phyloP scores from a whole-genome alignment of 441 rosid species.

The Erodium chrysanthum region DNA sequence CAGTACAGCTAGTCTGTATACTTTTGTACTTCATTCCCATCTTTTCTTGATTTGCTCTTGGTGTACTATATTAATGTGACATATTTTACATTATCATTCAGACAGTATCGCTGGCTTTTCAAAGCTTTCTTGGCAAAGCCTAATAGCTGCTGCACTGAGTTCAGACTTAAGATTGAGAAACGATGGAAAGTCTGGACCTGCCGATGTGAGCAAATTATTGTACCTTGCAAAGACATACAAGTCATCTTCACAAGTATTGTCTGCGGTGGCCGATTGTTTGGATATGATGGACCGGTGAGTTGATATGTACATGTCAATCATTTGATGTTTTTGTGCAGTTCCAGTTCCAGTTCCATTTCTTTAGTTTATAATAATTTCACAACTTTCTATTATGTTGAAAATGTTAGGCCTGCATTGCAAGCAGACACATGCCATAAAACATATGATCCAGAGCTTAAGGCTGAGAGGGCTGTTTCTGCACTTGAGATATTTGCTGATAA shows the following conservation, averaged over 20 bases:
- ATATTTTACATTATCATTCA: slow-evolving; percentile 23
- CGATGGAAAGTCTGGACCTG: slow-evolving; percentile 25
- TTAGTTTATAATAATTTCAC: neutral
- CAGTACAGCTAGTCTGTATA: slow-evolving; percentile 10
- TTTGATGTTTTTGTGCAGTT: slow-evolving; percentile 6
- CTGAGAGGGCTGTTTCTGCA: slow-evolving; percentile 37
- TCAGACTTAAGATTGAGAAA: slow-evolving; percentile 32
- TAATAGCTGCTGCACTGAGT: slow-evolving; percentile 61
- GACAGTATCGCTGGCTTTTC: slow-evolving; percentile 42
- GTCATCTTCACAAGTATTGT: slow-evolving; percentile 57
- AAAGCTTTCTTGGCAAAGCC: slow-evolving; percentile 56
- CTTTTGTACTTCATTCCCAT: neutral
- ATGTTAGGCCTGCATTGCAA: slow-evolving; percentile 36
- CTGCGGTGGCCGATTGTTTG: slow-evolving; percentile 71
- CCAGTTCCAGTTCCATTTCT: neutral
- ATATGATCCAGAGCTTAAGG: slow-evolving; percentile 41
- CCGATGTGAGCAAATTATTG: slow-evolving; percentile 45
- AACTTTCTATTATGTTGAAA: slow-evolving; percentile 9
- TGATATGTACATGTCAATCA: slow-evolving; percentile 14
- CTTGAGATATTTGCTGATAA: slow-evolving; percentile 48
- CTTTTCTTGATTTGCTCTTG: slow-evolving; percentile 2
- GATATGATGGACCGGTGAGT: slow-evolving; percentile 56
- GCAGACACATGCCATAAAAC: slow-evolving; percentile 22
- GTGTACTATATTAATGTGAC: slow-evolving; percentile 3
- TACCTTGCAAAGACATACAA: slow-evolving; percentile 52